Base-by-base conservation (phyloP, 2,329 filamentous ascomycete genomes). In the Exophiala dermatitidis region DNA sequence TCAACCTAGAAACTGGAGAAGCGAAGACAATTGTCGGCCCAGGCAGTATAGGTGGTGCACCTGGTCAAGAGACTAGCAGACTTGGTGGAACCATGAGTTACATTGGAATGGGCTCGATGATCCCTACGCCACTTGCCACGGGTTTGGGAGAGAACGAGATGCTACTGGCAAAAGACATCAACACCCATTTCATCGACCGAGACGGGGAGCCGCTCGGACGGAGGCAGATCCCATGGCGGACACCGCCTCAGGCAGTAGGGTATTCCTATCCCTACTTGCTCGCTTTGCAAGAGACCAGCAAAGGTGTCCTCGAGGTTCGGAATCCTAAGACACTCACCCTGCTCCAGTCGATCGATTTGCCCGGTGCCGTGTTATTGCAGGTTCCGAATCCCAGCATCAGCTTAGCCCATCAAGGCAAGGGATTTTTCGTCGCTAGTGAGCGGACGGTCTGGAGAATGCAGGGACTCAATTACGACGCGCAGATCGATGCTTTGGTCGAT, bases 231-330 rank as follows among this genome's bases (percentile, higher is more conserved):
- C 90, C 90, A 1, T 98, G 93, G 93, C 81, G 84, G 40, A 77
- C 81, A 33, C 88, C 91, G 1, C 94, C 93, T 1, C 90, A 96
- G 64, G 85, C 85, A 52, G 84, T 98, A 54, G 93, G 91, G 26
- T 98, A 96, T 69, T 96, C 90, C 26, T 98, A 98, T 67, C 93
- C 93, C 0, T 98, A 96, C 67, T 84, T 98, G 51, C 75, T 98
- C 46, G 88, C 90, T 6, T 74, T 98, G 9, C 90, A 95, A 66
- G 77, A 89, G 5, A 83, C 89, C 0, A 78, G 86, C 1, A 95
- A 93, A 69, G 90, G 91, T 2, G 82, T 81, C 0, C 74, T 98
- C 7, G 93, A 98, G 70, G 85, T 98, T 36, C 81, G 93, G 38
- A 98, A 96, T 65, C 91, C 93, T 0, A 86, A 93, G 53, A 97